phyloP scores from a whole-genome alignment of 257 asterid genomes.

The Cynanchum wilfordii region DNA sequence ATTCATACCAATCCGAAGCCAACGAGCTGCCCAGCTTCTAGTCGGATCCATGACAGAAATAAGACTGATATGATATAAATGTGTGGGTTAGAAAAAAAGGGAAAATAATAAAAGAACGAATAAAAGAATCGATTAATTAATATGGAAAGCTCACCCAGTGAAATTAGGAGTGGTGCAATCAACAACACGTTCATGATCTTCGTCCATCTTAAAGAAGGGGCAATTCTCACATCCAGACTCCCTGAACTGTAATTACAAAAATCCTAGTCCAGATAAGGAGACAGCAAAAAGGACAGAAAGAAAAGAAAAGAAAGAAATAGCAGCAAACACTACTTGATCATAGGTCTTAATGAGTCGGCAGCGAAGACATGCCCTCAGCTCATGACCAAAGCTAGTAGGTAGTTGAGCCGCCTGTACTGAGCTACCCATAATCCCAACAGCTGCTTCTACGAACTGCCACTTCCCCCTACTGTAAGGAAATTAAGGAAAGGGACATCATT shows the following conservation, averaged over 20 bases:
- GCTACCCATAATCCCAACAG: constrained; percentile 21
- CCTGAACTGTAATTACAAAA: constrained; percentile 53
- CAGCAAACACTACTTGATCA: constrained; percentile 51
- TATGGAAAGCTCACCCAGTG: constrained; percentile 44
- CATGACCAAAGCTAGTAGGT: constrained; percentile 95
- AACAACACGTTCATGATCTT: constrained; percentile 72
- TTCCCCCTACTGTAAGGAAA: too few species aligned
- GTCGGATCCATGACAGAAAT: constrained; percentile 88
- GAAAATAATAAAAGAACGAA: background rate
- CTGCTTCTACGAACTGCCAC: too few species aligned
- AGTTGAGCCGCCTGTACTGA: constrained; percentile 60
- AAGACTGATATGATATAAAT: constrained; percentile 31
- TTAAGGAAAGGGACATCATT: too few species aligned
- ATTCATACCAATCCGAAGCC: constrained; percentile 82
- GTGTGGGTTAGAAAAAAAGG: background rate
- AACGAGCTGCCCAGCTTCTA: constrained; percentile 91
- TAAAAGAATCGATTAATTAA: too few species aligned
- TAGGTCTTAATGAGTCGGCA: constrained; percentile 96
- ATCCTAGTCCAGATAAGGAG: background rate
- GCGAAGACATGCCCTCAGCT: constrained; percentile 91
- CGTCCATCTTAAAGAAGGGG: constrained; percentile 83
- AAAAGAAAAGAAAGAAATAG: background rate
- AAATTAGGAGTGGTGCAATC: constrained; percentile 90
- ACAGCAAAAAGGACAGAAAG: background rate
- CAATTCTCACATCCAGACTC: constrained; percentile 93